Evolutionary conservation across 352 stramenopile species (phyloP).

Genomic region (Thraustochytrium sp.): DNA sequence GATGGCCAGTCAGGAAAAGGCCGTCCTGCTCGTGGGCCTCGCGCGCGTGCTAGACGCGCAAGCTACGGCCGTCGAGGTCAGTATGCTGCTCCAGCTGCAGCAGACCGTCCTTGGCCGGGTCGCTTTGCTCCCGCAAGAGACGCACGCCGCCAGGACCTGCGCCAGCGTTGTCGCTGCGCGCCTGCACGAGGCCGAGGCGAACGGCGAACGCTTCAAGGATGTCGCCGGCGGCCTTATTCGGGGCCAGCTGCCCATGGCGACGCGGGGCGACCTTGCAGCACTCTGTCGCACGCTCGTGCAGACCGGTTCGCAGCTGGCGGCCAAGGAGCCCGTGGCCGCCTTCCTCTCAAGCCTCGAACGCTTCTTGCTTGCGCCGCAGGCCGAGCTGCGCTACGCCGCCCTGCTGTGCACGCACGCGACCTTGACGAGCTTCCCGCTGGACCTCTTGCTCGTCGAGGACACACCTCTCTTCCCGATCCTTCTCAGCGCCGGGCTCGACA

Average conservation of each 20-base stretch:
- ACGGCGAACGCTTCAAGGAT: background rate
- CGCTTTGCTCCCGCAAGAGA: background rate
- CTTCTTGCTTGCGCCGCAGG: slow-evolving; percentile 15
- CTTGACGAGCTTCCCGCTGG: background rate
- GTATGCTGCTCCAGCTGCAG: background rate
- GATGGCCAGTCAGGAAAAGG: background rate
- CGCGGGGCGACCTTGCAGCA: background rate
- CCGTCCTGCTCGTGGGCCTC: background rate
- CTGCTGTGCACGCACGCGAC: background rate
- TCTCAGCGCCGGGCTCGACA: background rate
- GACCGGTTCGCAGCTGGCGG: background rate
- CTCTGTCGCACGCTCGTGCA: background rate
- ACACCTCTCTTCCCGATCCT: background rate
- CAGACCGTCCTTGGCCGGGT: background rate
- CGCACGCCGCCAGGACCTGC: background rate
- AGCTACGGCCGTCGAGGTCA: background rate
- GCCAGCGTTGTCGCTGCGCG: background rate
- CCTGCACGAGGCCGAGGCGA: background rate
- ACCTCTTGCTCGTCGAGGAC: background rate
- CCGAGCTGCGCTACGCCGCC: background rate
- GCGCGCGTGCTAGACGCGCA: background rate
- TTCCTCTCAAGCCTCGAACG: background rate
- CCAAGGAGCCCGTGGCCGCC: background rate
- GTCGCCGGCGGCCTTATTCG: background rate
- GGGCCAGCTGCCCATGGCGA: background rate